A percentile compares a stretch with the other conserved stretches of the same genome.
Evolutionary conservation across 2,329 filamentous ascomycete genomes (phyloP).

Genomic region (Parascedosporium putredinis): DNA sequence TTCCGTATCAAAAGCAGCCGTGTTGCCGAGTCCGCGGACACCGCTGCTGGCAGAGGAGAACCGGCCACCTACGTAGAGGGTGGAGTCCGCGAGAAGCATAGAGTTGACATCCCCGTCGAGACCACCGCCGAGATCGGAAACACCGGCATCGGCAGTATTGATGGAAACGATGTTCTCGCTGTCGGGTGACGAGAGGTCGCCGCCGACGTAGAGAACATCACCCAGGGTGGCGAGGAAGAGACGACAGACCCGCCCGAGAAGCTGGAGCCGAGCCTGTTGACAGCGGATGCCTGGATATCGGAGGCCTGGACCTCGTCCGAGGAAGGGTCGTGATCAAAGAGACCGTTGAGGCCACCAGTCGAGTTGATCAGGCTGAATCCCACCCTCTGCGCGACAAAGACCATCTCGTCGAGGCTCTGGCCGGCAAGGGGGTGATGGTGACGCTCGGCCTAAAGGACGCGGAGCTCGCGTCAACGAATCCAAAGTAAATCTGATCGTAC

Average conservation of each 20-base stretch:
- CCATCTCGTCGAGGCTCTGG: conserved; percentile 52
- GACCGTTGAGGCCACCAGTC: conserved; percentile 72
- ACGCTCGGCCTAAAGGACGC: conserved; percentile 68
- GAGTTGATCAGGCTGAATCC: conserved; percentile 65
- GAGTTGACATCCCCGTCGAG: conserved; percentile 69
- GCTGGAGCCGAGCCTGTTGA: conserved; percentile 64
- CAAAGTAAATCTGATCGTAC: conserved; percentile 85
- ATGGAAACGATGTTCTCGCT: conserved; percentile 72
- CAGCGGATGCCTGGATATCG: conserved; percentile 59
- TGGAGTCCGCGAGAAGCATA: conserved; percentile 55
- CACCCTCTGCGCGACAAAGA: conserved; percentile 82
- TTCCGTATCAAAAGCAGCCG: conserved; percentile 64
- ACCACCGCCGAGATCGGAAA: conserved; percentile 57
- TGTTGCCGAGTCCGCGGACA: conserved; percentile 56
- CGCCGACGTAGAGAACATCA: conserved; percentile 64
- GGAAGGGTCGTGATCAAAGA: conserved; percentile 76
- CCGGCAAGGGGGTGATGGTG: conserved; percentile 61
- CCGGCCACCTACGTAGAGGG: conserved; percentile 71
- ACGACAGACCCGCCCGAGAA: conserved; percentile 60
- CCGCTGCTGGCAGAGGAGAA: conserved; percentile 66
- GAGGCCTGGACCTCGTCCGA: conserved; percentile 40
- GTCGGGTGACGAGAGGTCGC: conserved; percentile 64
- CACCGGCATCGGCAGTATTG: conserved; percentile 47
- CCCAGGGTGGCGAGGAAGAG: conserved; percentile 54
- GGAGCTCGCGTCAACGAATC: conserved; percentile 67